Evolutionary conservation across 225 moss, liverwort and hornwort species (phyloP).

Genomic region (Neckera pumila): DNA sequence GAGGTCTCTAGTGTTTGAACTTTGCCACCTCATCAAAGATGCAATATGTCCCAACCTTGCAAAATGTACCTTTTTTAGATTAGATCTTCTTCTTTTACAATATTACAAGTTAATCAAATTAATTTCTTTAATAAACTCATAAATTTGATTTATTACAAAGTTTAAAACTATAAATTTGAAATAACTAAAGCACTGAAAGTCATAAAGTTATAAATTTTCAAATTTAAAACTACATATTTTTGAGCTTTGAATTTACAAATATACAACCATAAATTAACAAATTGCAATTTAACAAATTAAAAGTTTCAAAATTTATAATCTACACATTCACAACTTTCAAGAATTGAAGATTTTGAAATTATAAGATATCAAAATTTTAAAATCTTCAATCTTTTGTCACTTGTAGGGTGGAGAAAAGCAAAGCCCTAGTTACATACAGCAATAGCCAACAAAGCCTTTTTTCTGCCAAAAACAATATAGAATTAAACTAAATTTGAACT

Average conservation of each 20-base stretch:
- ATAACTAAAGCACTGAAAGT: neutral
- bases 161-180: neutral
- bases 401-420: neutral
- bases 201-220: neutral
- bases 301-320: neutral
- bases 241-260: neutral
- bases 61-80: rapidly evolving
- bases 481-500: rapidly evolving
- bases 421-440: neutral
- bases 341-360: neutral
- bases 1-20: neutral
- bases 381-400: neutral
- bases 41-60: too few relatives aligned
- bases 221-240: neutral
- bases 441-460: neutral
- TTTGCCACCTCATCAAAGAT: neutral
- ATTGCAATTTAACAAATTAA: neutral
- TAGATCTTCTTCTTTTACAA: neutral
- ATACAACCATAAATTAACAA: neutral
- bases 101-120: neutral
- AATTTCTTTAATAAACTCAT: neutral
- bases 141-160: neutral
- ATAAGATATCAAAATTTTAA: neutral
- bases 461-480: neutral
- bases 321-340: neutral